phyloP scores from a whole-genome alignment of 257 asterid genomes.

The Hygrophila difformis region DNA sequence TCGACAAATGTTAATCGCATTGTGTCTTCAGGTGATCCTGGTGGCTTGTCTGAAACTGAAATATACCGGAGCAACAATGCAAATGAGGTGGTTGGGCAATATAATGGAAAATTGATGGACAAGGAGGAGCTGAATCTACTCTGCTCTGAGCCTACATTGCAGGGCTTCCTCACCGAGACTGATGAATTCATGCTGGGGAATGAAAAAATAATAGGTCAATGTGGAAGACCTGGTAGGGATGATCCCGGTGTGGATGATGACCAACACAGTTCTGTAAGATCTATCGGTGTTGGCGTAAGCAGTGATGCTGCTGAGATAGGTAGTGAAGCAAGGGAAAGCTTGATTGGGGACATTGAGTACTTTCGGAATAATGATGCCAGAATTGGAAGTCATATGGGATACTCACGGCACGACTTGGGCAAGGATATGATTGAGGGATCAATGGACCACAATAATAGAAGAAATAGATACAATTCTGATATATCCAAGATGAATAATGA shows the following conservation, averaged over 20 bases:
- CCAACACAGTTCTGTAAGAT: slow-evolving; percentile 92
- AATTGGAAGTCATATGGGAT: slow-evolving; percentile 36
- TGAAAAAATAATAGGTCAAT: slow-evolving; percentile 43
- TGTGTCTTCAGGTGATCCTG: slow-evolving; percentile 46
- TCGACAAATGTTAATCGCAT: slow-evolving; percentile 51
- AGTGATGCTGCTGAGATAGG: slow-evolving; percentile 93
- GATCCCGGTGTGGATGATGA: slow-evolving; percentile 75
- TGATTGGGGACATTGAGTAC: slow-evolving; percentile 90
- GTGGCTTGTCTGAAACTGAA: slow-evolving; percentile 38
- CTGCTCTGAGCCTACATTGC: slow-evolving; percentile 88
- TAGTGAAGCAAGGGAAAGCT: slow-evolving; percentile 78
- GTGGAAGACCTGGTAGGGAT: slow-evolving; percentile 54
- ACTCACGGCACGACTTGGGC: slow-evolving; percentile 31
- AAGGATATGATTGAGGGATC: slow-evolving; percentile 35
- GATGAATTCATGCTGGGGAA: slow-evolving; percentile 76
- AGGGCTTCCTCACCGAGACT: slow-evolving; percentile 77
- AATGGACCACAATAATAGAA: slow-evolving; percentile 34
- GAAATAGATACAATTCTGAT: slow-evolving; percentile 39
- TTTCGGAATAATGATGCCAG: slow-evolving; percentile 49
- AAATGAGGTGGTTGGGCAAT: slow-evolving; percentile 51
- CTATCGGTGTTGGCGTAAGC: slow-evolving; percentile 97
- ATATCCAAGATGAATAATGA: slow-evolving; percentile 31
- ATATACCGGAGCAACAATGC: slow-evolving; percentile 35
- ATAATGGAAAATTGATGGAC: slow-evolving; percentile 87
- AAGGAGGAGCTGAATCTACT: slow-evolving; percentile 76